phyloP scores from a whole-genome alignment of 176 grass and related monocot genomes.

The Avena insularis region DNA sequence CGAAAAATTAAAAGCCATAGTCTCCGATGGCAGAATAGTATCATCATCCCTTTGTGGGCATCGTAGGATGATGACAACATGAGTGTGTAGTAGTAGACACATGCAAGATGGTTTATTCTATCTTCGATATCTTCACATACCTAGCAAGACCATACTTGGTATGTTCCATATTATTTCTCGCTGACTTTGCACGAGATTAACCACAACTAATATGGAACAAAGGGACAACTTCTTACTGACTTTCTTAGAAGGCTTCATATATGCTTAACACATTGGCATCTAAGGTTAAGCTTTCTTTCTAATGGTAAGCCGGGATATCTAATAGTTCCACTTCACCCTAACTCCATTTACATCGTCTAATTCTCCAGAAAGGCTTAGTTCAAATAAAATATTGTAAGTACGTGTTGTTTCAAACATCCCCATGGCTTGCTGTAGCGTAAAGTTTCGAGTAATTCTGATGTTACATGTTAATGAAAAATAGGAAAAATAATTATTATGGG shows the following conservation, averaged over 20 bases:
- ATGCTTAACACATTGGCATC: too few species aligned
- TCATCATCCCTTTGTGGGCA: neutral
- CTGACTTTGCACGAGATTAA: too few species aligned
- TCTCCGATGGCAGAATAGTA: neutral
- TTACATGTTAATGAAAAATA: neutral
- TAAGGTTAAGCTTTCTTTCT: too few species aligned
- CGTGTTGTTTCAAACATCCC: neutral
- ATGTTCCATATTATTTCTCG: too few species aligned
- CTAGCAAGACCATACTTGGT: too few species aligned
- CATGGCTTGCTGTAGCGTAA: neutral
- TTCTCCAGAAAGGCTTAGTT: too few species aligned
- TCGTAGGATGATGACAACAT: neutral
- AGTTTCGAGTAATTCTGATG: neutral
- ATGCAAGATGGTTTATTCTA: constrained; percentile 20
- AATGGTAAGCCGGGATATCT: too few species aligned
- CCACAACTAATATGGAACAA: too few species aligned
- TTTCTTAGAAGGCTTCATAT: neutral
- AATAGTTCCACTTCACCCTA: too few species aligned
- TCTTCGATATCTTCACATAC: neutral
- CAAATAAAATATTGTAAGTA: neutral
- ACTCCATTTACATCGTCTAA: too few species aligned
- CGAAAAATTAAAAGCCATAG: neutral
- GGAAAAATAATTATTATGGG: neutral
- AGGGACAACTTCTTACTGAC: too few species aligned
- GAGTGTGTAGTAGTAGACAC: neutral